Base-by-base conservation (phyloP, 371 early-diverging fungal species). In the Mortierella sp. region DNA sequence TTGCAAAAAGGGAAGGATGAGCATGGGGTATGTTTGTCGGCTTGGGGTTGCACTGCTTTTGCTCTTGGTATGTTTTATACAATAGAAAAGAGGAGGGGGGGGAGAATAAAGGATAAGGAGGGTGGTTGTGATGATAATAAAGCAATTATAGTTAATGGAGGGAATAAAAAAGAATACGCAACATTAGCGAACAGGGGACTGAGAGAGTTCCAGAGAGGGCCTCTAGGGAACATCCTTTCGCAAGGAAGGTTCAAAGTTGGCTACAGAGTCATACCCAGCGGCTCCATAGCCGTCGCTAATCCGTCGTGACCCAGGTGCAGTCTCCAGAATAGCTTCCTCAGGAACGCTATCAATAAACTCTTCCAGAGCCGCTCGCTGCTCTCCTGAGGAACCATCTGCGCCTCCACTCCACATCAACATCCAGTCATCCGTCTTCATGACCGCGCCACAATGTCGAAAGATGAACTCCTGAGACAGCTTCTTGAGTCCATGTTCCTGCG, bases 401-500 rank as follows among this genome's bases (percentile, higher is more conserved):
- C 81, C 76, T 27, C 71, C 60, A 27, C 73, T 77, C 87, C 91
- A 83, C 91, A 93, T 89, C 27, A 90, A 84, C 38, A 88, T 56
- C 74, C 92, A 77, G 7, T 89, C 88, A 70, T 92, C 87, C 16
- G 90, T 87, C 75, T 92, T 93, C 63, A 93, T 81, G 1, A 93
- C 88, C 2, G 90, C 88, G 4, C 93, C 93, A 72, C 89, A 90
- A 49, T 93, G 83, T 38, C 84, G 81, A 76, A 92, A 92, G 84
- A 93, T 93, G 70, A 88, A 93, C 56, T 93, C 91, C 21, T 92
- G 87, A 1, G 90, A 83, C 24, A 93, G 80, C 60, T 87, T 80
- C 75, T 91, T 92, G 32, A 93, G 81, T 24, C 93, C 93, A 54
- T 80, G 77, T 70, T 93, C 93, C 73, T 92, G 91, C 5, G 92